Base-by-base conservation (phyloP, 306 rosid species). In the Begonia peltatifolia region DNA sequence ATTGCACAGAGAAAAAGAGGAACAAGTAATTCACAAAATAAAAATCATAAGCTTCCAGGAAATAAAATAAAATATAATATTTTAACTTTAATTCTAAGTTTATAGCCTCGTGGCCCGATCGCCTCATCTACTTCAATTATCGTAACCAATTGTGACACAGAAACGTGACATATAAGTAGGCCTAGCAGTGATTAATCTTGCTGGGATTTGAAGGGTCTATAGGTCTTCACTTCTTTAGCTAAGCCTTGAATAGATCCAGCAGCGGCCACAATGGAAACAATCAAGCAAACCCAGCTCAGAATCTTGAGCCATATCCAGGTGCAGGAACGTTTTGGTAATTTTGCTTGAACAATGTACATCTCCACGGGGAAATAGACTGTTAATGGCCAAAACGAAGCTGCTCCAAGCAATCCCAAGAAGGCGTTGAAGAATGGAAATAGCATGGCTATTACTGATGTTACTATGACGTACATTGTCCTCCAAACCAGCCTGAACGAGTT, bases 351-450 rank as follows among this genome's bases (percentile, higher is more conserved):
- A 1, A 92, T 83, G 84, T 92, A 87, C 99, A 87, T 83, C 70
- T 92, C 99, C 12, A 83, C 58, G n/a, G 99, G 99, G 69, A 92
- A 92, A 64, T 77, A 92, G 47, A 92, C 94, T 0, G 96, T 86
- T 64, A 92, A 41, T 43, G 96, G 99, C 87, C 87, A 92, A 47
- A 92, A 92, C 1, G 99, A 86, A 3, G 82, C 66, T 47, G 99
- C 93, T 49, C 99, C 96, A 42, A 86, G 83, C 17, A 92, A 65
- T 3, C 88, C 93, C 61, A 92, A 46, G 68, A 92, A 86, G 82
- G 73, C 87, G 13, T 92, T 92, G 78, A 92, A 92, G 92, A 92
- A 92, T 4, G 99, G 99, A 50, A 92, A 92, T 51, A 83, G 46
- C 99, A 92, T 92, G 11, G 96, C 99, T 46, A 92, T 2, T 15